A percentile compares a stretch with the other conserved stretches of the same genome.
Conservation (phyloP, 2,329 filamentous ascomycete species). For the Pseudocercospora eumusae region DNA sequence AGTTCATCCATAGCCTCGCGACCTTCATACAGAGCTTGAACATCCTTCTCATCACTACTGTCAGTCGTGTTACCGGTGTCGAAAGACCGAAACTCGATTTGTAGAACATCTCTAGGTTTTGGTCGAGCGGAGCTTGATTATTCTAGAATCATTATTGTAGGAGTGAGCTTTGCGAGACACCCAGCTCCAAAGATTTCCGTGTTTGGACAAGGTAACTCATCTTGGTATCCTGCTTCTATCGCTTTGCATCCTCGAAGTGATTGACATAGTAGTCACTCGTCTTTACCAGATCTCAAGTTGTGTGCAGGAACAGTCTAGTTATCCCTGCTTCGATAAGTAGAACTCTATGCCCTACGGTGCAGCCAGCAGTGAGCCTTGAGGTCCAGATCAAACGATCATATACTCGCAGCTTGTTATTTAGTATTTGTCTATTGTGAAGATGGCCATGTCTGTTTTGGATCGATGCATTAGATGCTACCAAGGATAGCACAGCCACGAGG, state of each 20-base stretch:
- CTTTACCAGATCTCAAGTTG: conserved; percentile 57
- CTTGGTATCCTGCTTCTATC: conserved; percentile 60
- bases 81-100: conserved; percentile 64
- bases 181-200: conserved; percentile 52
- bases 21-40: conserved; percentile 58
- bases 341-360: conserved; percentile 59
- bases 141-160: conserved; percentile 61
- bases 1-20: conserved; percentile 43
- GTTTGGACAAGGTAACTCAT: no score
- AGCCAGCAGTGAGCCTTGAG: conserved; percentile 61
- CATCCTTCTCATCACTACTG: conserved; percentile 42
- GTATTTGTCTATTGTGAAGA: conserved; percentile 8
- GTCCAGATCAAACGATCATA: conserved; percentile 62
- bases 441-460: conserved; percentile 9
- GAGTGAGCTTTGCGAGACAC: conserved; percentile 63
- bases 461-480: conserved; percentile 3
- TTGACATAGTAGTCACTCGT: conserved; percentile 66
- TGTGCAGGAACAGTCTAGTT: conserved; percentile 60
- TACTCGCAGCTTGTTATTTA: conserved; percentile 55
- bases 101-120: conserved; percentile 64
- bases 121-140: conserved; percentile 61
- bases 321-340: conserved; percentile 62
- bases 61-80: conserved; percentile 49
- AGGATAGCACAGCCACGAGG: conserved; percentile 7
- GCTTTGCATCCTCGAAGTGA: conserved; percentile 59